Evolutionary conservation across 2,329 filamentous ascomycete species (phyloP).

Genomic region (Pseudogymnoascus sp.): DNA sequence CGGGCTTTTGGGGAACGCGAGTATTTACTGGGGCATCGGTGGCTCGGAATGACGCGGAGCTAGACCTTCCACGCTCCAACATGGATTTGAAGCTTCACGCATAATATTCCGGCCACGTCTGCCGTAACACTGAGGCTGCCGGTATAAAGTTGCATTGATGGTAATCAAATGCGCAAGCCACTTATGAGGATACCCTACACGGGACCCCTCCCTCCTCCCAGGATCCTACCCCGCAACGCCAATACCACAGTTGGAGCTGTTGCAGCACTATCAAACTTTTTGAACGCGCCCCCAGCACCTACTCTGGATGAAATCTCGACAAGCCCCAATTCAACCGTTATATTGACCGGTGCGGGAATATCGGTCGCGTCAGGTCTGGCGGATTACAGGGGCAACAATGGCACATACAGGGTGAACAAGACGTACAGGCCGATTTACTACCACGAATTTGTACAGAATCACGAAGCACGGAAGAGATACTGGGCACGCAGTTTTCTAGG

Average conservation of each 20-base stretch:
- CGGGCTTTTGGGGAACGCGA: background rate
- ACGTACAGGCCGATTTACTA: constrained; percentile 88
- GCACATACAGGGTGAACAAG: constrained; percentile 89
- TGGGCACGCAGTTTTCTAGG: constrained; percentile 94
- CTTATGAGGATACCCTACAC: constrained; percentile 89
- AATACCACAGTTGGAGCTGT: constrained; percentile 65
- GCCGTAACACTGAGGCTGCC: background rate
- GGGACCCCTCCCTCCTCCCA: constrained; percentile 67
- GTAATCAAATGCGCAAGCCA: constrained; percentile 54
- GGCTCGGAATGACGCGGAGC: background rate
- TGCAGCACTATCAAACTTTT: constrained; percentile 68
- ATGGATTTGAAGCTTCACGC: background rate
- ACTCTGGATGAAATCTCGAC: constrained; percentile 36
- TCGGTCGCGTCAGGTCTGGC: constrained; percentile 88
- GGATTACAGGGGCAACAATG: constrained; percentile 83
- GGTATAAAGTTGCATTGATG: constrained; percentile 6
- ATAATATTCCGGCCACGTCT: background rate
- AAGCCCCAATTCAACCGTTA: constrained; percentile 43
- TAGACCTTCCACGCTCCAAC: background rate
- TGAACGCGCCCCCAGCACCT: constrained; percentile 52
- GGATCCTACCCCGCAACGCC: constrained; percentile 67
- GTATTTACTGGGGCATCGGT: background rate
- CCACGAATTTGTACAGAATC: constrained; percentile 74
- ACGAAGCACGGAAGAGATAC: constrained; percentile 84
- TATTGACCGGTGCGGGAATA: constrained; percentile 79